Conservation (phyloP, 495 filamentous ascomycete species). For the Xylaria grammica region DNA sequence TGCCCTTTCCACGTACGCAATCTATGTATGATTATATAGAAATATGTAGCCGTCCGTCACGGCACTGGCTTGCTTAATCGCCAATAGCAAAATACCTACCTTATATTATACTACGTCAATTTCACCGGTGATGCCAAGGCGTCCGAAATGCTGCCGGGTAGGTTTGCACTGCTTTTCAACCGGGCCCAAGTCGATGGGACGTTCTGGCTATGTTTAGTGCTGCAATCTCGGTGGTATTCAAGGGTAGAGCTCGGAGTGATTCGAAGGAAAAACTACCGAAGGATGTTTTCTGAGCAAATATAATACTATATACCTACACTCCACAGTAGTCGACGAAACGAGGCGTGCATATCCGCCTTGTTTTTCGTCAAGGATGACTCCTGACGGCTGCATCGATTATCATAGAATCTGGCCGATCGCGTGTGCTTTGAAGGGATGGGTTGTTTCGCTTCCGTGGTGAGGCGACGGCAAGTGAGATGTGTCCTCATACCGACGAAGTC, state of each 20-base stretch:
- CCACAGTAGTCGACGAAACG: background rate
- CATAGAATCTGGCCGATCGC: constrained; percentile 7
- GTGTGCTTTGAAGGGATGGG: background rate
- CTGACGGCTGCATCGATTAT: constrained; percentile 15
- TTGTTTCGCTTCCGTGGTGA: background rate
- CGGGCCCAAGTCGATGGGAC: background rate
- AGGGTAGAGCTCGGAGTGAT: constrained; percentile 24
- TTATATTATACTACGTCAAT: background rate
- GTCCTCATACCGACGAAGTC: constrained; percentile 15
- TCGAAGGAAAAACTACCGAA: constrained; percentile 26
- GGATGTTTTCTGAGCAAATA: background rate
- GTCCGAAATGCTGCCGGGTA: constrained; percentile 19
- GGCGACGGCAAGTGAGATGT: constrained; percentile 8
- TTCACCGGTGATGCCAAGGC: background rate
- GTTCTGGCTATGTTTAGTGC: constrained; percentile 18
- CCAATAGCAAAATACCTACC: constrained; percentile 1
- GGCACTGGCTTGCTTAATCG: constrained; percentile 3
- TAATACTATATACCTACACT: background rate
- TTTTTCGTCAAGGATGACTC: constrained; percentile 6
- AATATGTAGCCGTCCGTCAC: constrained; percentile 1
- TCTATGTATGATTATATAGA: constrained; percentile 12
- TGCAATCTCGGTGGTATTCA: constrained; percentile 24
- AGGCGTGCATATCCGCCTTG: constrained; percentile 19
- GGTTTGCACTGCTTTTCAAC: background rate
- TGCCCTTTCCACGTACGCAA: constrained; percentile 9